Evolutionary conservation across 75 land plant genomes (phyloP), one percentile per base, ranked within the genome.

Genomic region (Selaginella moellendorffii): DNA sequence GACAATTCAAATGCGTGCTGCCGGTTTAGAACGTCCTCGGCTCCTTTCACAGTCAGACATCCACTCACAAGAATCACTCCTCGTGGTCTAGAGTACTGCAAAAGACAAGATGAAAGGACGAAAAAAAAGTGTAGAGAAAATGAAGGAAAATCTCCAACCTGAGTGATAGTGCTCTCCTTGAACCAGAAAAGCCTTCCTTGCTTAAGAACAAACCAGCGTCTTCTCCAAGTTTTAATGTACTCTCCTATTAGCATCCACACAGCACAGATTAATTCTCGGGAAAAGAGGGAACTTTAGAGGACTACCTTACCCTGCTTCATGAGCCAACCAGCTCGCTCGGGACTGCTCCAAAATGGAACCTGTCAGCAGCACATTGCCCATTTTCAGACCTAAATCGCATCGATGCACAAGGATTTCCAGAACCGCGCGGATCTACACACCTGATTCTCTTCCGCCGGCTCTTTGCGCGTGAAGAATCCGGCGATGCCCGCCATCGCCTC

Each of bases 171-270:
- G 53, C 76, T 62, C 31, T 87, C 88, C 67, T 90, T 87, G 85
- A 90, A 90, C 97, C 97, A 90, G 75, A 90, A 82, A 54, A 90
- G 88, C 65, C 77, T 85, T 27, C 93, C 97, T 53, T 75, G 80
- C 65, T 90, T 90, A 26, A 90, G 76, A 1, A 90, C 88, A 76
- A 87, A 90, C 97, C 97, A 90, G 1, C 95, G 80, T 60, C 97
- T 89, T 8, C 97, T 74, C 97, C 97, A 90, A 2, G 93, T 87
- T 67, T 82, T 87, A 67, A 90, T 80, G 72, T 88, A 87, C 59
- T 87, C 97, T 36, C 97, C 71, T 69, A n/a, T n/a, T n/a, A n/a
- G n/a, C n/a, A n/a, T n/a, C n/a, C n/a, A n/a, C n/a, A n/a, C n/a
- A n/a, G n/a, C n/a, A n/a, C n/a, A n/a, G n/a, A n/a, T n/a, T n/a